Conservation (phyloP, 2,329 filamentous ascomycete genomes). For the Colletotrichum graminicola region DNA sequence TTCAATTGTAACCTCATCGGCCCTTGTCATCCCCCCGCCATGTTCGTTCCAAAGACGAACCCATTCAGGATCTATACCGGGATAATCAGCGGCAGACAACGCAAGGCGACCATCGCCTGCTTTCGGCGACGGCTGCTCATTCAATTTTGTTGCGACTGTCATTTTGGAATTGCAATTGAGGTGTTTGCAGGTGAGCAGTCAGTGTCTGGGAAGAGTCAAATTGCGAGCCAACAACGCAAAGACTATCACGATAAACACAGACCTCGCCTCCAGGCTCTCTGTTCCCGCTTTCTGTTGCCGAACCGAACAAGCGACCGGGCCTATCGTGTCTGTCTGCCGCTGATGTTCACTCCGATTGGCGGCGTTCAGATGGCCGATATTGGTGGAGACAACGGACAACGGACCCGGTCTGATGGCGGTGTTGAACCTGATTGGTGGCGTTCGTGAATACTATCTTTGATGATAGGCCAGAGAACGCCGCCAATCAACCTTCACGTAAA, state of each 20-base stretch:
- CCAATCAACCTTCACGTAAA: slow-evolving; percentile 40
- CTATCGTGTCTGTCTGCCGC: not conserved
- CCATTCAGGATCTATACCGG: slow-evolving; percentile 48
- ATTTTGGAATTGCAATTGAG: not conserved
- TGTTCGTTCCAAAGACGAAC: slow-evolving; percentile 47
- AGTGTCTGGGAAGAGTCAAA: not conserved
- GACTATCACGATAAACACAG: too few relatives aligned
- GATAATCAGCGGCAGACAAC: slow-evolving; percentile 35
- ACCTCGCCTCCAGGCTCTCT: not conserved
- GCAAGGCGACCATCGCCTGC: slow-evolving; percentile 1
- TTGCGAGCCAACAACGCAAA: not conserved
- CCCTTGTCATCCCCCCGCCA: slow-evolving; percentile 46
- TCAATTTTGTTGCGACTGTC: not conserved
- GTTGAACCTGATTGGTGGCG: slow-evolving; percentile 27
- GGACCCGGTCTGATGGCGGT: slow-evolving; percentile 24
- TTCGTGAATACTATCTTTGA: slow-evolving; percentile 1
- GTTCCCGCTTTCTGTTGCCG: slow-evolving; percentile 15
- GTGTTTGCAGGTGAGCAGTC: not conserved
- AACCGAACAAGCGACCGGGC: not conserved
- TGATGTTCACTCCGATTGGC: slow-evolving; percentile 15
- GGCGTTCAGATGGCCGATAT: slow-evolving; percentile 32
- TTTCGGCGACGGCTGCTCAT: not conserved
- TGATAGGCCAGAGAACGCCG: slow-evolving; percentile 40
- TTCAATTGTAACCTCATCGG: slow-evolving; percentile 48
- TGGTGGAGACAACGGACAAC: slow-evolving; percentile 3